Conservation (phyloP, 805 yeast species). For the Saccharomycopsis sp. region DNA sequence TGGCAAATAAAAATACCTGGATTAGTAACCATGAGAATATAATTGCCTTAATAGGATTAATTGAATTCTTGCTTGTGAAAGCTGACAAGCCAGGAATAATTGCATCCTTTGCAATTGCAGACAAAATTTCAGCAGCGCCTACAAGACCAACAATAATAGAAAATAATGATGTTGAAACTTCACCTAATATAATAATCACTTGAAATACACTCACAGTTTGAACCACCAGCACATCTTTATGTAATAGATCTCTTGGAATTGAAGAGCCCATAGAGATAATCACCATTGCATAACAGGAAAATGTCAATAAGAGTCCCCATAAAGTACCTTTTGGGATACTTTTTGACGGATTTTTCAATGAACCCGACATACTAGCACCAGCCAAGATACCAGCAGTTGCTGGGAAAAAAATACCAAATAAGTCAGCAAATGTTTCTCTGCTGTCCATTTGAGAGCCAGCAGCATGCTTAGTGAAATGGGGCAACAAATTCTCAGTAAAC, state of each 20-base stretch:
- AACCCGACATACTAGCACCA: conserved; percentile 99
- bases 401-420: conserved; percentile 95
- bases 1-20: conserved; percentile 80
- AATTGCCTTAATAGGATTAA: conserved; percentile 65
- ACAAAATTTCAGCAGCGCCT: conserved; percentile 87
- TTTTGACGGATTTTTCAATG: conserved; percentile 73
- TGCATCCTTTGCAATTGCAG: conserved; percentile 84
- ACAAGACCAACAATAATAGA: conserved; percentile 93
- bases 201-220: conserved; percentile 74
- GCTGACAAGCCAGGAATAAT: conserved; percentile 72
- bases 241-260: conserved; percentile 71
- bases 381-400: conserved; percentile 98
- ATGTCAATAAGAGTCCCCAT: conserved; percentile 73
- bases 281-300: conserved; percentile 69
- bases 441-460: conserved; percentile 69
- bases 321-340: conserved; percentile 93
- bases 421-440: conserved; percentile 70
- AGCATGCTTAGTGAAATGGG: conserved; percentile 81
- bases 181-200: conserved; percentile 74
- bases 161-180: conserved; percentile 81
- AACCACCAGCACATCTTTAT: conserved; percentile 75
- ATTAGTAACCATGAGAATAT: conserved; percentile 74
- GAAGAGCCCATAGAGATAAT: conserved; percentile 74
- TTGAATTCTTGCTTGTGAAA: conserved; percentile 41
- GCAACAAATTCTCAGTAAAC: conserved; percentile 58